Evolutionary conservation across 805 yeast genomes (phyloP).

Genomic region (Spathaspora hagerdaliae): DNA sequence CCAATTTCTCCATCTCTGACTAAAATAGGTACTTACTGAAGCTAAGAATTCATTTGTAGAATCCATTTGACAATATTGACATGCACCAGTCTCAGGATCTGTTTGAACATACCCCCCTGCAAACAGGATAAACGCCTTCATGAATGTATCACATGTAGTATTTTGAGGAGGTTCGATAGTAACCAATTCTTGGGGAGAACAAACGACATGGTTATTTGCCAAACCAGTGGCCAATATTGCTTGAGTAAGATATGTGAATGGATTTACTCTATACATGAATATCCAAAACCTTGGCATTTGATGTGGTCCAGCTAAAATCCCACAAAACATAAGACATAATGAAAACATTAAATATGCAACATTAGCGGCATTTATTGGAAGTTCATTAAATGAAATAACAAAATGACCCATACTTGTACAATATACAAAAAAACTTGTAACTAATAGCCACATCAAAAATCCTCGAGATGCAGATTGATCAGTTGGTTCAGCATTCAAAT

Average conservation of each 20-base stretch:
- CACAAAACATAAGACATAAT: constrained; percentile 34
- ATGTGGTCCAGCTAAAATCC: constrained; percentile 28
- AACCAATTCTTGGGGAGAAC: constrained; percentile 20
- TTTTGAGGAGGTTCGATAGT: constrained; percentile 17
- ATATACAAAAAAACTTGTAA: constrained; percentile 22
- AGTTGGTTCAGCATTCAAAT: constrained; percentile 50
- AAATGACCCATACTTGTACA: constrained; percentile 26
- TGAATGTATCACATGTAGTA: constrained; percentile 17
- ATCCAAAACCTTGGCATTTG: constrained; percentile 47
- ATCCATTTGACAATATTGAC: constrained; percentile 57
- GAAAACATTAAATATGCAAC: constrained; percentile 25
- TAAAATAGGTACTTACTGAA: constrained; percentile 38
- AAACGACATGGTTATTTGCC: constrained; percentile 34
- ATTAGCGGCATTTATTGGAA: constrained; percentile 32
- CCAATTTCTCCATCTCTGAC: constrained; percentile 62
- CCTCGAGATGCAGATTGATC: constrained; percentile 34
- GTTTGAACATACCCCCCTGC: constrained; percentile 47
- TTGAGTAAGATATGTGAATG: constrained; percentile 67
- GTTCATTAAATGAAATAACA: constrained; percentile 24
- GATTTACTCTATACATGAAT: constrained; percentile 68
- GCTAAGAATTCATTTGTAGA: constrained; percentile 59
- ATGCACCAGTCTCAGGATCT: constrained; percentile 41
- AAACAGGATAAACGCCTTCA: constrained; percentile 24
- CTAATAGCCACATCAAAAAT: constrained; percentile 33
- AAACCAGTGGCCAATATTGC: constrained; percentile 37